Base-by-base conservation (phyloP, 1,139 yeast genomes). In the Eremothecium gossypii region DNA sequence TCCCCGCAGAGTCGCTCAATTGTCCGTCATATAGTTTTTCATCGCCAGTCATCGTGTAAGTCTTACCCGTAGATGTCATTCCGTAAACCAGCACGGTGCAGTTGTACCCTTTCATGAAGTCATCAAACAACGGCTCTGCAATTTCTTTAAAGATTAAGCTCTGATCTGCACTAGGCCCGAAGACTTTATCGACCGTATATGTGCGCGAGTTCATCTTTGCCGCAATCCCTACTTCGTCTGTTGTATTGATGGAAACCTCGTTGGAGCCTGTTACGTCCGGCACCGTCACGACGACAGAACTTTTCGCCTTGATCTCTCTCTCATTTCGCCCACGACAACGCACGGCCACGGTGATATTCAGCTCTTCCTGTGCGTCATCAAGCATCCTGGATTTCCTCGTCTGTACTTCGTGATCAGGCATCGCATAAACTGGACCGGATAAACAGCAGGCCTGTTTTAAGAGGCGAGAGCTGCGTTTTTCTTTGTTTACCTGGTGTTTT, bases 311-410 rank as follows among this genome's bases (percentile, higher is more conserved):
- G 8, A 81, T 69, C 55, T 87, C 96, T 41, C 81, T 74, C 33
- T 73, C 70, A 53, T 77, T 85, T 37, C 97, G 69, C 2, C 85
- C 94, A 41, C 97, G 72, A 59, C 96, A 87, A 51, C 97, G 74
- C 23, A 87, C 95, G 2, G 84, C 84, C 23, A 89, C 96, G 53
- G 82, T 82, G 42, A 84, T 83, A 56, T 83, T 74, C 40, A 60
- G 45, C 41, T 58, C 63, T 31, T 58, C 62, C 7, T 23, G 20
- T n/a, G 29, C n/a, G 14, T 34, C 14, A 34, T 34, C 37, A 34
- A 34, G 17, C 37, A 34, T 34, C 27, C 29, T 34, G 14, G 11
- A 10, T 14, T 34, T 20, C 27, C 29, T 14, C 4, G 37, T 34
- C 29, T 12, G 4, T 7, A 32, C n/a, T 13, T 17, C 35, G 35